Evolutionary conservation across 2,329 filamentous ascomycete species (phyloP).

Genomic region (Xylaria sp.): DNA sequence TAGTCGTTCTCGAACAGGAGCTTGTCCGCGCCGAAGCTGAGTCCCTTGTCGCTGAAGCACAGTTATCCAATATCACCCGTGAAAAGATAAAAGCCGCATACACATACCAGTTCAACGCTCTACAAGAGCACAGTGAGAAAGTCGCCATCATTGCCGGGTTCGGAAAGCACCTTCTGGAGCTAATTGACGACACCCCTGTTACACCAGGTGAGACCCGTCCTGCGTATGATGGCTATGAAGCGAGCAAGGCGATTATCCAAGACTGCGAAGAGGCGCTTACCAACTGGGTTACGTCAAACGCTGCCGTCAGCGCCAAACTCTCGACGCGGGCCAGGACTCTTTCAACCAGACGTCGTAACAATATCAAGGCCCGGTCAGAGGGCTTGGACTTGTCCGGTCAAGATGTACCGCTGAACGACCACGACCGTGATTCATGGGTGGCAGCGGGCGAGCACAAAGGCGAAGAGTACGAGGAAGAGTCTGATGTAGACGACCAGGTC

Average conservation of each 20-base stretch:
- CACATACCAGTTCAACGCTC: constrained; percentile 96
- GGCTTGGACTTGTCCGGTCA: constrained; percentile 83
- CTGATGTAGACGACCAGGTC: constrained; percentile 68
- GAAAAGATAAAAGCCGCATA: constrained; percentile 99
- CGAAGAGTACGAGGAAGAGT: constrained; percentile 64
- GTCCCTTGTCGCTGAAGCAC: constrained; percentile 96
- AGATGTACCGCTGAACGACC: constrained; percentile 77
- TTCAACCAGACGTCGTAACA: constrained; percentile 80
- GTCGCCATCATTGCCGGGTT: constrained; percentile 96
- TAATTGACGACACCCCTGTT: constrained; percentile 95
- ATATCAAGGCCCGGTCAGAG: constrained; percentile 68
- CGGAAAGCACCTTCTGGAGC: constrained; percentile 96
- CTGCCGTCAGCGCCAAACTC: constrained; percentile 84
- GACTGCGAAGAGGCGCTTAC: constrained; percentile 97
- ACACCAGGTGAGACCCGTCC: constrained; percentile 95
- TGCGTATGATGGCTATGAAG: constrained; percentile 97
- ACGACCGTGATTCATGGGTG: constrained; percentile 85
- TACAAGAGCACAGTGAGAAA: constrained; percentile 98
- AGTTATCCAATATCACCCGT: constrained; percentile 98
- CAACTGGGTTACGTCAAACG: constrained; percentile 94
- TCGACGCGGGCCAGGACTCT: constrained; percentile 87
- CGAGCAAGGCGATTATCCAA: constrained; percentile 98
- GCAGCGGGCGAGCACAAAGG: constrained; percentile 69
- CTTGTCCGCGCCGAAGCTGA: constrained; percentile 97
- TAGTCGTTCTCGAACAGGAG: constrained; percentile 97